Conservation (phyloP, 768 basidiomycete genomes). For the Suillus decipiens region DNA sequence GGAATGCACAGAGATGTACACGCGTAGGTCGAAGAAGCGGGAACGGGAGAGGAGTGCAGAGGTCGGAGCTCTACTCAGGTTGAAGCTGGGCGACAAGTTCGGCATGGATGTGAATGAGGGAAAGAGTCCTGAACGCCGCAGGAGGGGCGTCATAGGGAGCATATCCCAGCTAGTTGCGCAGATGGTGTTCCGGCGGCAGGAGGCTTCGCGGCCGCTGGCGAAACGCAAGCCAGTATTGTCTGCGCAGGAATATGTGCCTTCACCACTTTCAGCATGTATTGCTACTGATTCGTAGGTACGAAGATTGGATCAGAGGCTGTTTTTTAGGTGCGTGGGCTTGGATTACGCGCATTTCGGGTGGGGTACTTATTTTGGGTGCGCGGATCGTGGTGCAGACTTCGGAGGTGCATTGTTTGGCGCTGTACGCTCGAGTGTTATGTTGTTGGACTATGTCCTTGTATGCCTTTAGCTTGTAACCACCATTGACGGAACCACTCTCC, state of each 20-base stretch:
- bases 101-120: constrained; percentile 24
- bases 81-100: constrained; percentile 47
- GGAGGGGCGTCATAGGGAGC: constrained; percentile 27
- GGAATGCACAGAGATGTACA: constrained; percentile 29
- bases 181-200: constrained; percentile 47
- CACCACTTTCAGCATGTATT: constrained; percentile 31
- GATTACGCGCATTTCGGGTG: not conserved
- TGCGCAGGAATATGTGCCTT: constrained; percentile 26
- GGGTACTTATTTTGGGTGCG: constrained; percentile 18
- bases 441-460: constrained; percentile 29
- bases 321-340: constrained; percentile 11
- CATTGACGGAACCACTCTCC: constrained; percentile 14
- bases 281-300: constrained; percentile 11
- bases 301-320: not conserved
- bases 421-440: constrained; percentile 27
- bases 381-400: constrained; percentile 20
- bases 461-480: constrained; percentile 30
- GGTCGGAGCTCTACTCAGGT: constrained; percentile 53
- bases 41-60: constrained; percentile 59
- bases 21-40: constrained; percentile 42
- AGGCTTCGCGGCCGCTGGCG: constrained; percentile 39
- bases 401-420: constrained; percentile 12
- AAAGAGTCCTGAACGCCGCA: constrained; percentile 27
- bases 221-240: constrained; percentile 31
- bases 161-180: constrained; percentile 47